A percentile compares a stretch with the other conserved stretches of the same genome.
Evolutionary conservation across 371 early-diverging fungal species (phyloP).

Genomic region (Lichtheimia hyalospora): DNA sequence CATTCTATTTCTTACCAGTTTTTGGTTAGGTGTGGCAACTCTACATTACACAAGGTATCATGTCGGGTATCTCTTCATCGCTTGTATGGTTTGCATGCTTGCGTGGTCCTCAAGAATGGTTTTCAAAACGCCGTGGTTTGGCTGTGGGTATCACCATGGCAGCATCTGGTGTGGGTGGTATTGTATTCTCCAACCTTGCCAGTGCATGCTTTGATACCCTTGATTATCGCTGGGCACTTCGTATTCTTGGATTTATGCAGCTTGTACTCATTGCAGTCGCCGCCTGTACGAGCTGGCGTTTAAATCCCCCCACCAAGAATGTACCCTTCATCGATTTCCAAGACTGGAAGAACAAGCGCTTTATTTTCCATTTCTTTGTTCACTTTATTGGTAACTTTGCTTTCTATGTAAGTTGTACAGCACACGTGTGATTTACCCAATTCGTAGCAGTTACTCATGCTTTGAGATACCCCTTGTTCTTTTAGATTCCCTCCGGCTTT

Average conservation of each 20-base stretch:
- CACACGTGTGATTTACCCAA: not conserved
- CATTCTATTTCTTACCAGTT: not conserved
- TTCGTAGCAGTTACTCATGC: not conserved
- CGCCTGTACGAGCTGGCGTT: constrained; percentile 6
- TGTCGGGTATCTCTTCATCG: constrained; percentile 16
- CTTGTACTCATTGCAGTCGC: constrained; percentile 26
- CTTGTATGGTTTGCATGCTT: constrained; percentile 17
- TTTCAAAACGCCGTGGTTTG: constrained; percentile 16
- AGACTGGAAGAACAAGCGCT: constrained; percentile 26
- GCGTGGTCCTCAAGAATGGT: constrained; percentile 17
- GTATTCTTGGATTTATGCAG: constrained; percentile 46
- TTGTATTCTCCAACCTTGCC: constrained; percentile 56
- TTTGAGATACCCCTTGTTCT: not conserved
- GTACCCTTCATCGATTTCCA: constrained; percentile 35
- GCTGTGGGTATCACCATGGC: constrained; percentile 28
- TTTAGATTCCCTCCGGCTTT: constrained; percentile 14
- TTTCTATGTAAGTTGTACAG: constrained; percentile 18
- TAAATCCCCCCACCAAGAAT: constrained; percentile 18
- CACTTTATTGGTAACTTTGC: constrained; percentile 42
- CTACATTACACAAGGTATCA: constrained; percentile 24
- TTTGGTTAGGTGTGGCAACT: constrained; percentile 24
- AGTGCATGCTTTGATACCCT: constrained; percentile 49
- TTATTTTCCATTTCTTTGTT: constrained; percentile 21
- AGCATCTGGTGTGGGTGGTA: constrained; percentile 72
- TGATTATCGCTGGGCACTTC: constrained; percentile 65